phyloP scores from a whole-genome alignment of 257 asterid species.

The Plantago major region DNA sequence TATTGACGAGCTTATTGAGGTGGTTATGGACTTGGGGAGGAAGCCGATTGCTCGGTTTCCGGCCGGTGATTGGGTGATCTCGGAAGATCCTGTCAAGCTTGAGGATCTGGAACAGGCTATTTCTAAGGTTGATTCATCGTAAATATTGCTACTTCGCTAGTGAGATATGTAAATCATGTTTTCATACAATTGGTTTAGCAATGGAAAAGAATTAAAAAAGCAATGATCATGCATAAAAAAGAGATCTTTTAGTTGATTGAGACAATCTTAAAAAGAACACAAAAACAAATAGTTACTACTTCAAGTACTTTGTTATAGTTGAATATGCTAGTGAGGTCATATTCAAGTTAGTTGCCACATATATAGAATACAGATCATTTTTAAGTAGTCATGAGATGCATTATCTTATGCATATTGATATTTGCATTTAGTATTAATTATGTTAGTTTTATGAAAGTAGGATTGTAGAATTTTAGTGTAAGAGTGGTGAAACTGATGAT shows the following conservation, averaged over 20 bases:
- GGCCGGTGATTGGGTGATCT: constrained; percentile 80
- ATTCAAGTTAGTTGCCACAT: neutral
- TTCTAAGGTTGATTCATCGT: constrained; percentile 58
- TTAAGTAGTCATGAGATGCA: neutral
- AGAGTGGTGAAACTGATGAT: constrained; percentile 15
- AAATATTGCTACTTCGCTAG: constrained; percentile 8
- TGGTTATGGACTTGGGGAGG: constrained; percentile 97
- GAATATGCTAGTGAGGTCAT: neutral
- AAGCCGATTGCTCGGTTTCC: constrained; percentile 95
- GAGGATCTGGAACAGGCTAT: constrained; percentile 79
- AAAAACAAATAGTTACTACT: neutral
- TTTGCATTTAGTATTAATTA: constrained; percentile 2
- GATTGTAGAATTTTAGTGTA: neutral
- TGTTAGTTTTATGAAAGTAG: constrained; percentile 8
- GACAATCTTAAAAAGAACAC: neutral
- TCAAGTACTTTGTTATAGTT: neutral
- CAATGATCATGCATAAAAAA: neutral
- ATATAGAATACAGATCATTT: too few species aligned
- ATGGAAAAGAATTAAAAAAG: neutral
- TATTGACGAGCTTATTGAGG: constrained; percentile 72
- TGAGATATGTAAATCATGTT: neutral
- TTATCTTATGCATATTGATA: constrained; percentile 1
- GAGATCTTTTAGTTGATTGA: constrained; percentile 5
- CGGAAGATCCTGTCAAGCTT: constrained; percentile 62
- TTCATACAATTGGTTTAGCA: neutral